phyloP scores from a whole-genome alignment of 768 basidiomycete genomes.

The Galerina sulciceps region DNA sequence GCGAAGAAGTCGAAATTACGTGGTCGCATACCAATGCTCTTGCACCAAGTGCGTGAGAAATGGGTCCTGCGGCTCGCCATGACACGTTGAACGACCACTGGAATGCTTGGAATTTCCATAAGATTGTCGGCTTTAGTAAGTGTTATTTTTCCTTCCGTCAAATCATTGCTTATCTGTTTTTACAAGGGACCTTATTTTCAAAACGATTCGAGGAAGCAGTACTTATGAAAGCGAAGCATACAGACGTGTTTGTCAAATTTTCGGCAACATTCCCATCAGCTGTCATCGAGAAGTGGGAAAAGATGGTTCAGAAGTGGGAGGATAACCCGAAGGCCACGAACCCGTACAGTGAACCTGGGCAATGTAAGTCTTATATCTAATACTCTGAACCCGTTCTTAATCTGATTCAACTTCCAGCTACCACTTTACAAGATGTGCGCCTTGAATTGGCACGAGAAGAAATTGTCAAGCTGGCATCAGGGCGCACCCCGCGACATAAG shows the following conservation, averaged over 20 bases:
- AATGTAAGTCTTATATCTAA: not conserved
- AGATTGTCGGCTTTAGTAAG: conserved; percentile 21
- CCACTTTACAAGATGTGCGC: conserved; percentile 15
- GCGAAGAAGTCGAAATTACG: conserved; percentile 38
- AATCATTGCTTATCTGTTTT: not conserved
- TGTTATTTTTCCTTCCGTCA: not conserved
- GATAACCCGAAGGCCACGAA: not conserved
- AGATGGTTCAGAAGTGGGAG: conserved; percentile 8
- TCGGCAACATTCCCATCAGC: not conserved
- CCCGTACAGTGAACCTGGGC: conserved; percentile 13
- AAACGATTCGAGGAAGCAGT: conserved; percentile 8
- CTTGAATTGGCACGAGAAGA: conserved; percentile 12
- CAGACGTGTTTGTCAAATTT: not conserved
- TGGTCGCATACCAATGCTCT: conserved; percentile 40
- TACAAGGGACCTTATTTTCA: not conserved
- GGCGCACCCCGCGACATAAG: not conserved
- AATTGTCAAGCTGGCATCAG: not conserved
- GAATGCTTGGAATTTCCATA: conserved; percentile 37
- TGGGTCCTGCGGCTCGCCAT: conserved; percentile 33
- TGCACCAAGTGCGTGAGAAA: conserved; percentile 36
- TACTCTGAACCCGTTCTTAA: too few species aligned
- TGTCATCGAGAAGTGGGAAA: not conserved
- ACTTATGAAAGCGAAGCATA: conserved; percentile 4
- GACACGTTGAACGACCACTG: conserved; percentile 44
- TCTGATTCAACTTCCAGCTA: not conserved